phyloP scores from a whole-genome alignment of 2,329 filamentous ascomycete genomes.

The Alternaria brassicae region DNA sequence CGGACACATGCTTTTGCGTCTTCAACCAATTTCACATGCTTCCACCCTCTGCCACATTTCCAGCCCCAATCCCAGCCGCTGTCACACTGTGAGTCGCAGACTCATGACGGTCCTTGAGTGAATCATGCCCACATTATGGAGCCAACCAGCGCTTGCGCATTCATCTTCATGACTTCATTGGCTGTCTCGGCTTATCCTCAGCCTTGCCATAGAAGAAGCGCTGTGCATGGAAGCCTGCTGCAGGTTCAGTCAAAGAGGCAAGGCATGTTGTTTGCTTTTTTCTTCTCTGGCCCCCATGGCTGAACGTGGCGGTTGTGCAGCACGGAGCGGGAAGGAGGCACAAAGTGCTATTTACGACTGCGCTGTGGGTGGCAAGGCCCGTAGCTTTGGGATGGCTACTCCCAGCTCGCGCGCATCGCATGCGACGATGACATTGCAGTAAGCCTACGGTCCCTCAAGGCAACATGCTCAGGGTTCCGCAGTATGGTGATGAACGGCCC shows the following conservation, averaged over 20 bases:
- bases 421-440: not conserved
- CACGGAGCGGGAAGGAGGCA: constrained; percentile 8
- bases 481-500: not conserved
- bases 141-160: constrained; percentile 21
- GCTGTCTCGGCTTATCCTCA: constrained; percentile 10
- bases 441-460: not conserved
- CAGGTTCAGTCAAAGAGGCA: constrained; percentile 11
- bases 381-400: not conserved
- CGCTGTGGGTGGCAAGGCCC: not conserved
- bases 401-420: not conserved
- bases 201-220: constrained; percentile 17
- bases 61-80: constrained; percentile 6
- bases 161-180: constrained; percentile 12
- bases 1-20: constrained; percentile 15
- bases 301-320: constrained; percentile 8
- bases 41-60: constrained; percentile 13
- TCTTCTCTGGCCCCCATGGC: not conserved
- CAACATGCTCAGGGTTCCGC: not conserved
- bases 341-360: constrained; percentile 8
- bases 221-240: constrained; percentile 15
- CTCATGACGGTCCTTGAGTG: constrained; percentile 16
- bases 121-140: constrained; percentile 4
- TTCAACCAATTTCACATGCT: constrained; percentile 15
- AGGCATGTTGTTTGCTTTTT: constrained; percentile 5
- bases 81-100: constrained; percentile 18